Conservation (phyloP, 2,329 filamentous ascomycete species). For the Camptophora hylomeconis region DNA sequence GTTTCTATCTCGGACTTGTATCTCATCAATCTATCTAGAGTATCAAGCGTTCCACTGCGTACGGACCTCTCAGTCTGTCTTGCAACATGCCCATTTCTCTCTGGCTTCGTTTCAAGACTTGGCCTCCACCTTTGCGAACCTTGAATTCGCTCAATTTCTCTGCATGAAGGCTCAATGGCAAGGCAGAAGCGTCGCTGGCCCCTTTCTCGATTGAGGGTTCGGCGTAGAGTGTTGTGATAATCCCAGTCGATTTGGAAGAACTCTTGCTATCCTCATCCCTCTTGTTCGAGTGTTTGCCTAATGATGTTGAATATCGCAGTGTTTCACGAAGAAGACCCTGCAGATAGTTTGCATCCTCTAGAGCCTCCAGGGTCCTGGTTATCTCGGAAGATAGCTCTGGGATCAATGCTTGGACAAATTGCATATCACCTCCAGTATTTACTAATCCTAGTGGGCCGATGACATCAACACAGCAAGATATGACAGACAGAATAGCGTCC, state of each 20-base stretch:
- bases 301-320: constrained; percentile 26
- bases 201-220: constrained; percentile 10
- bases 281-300: constrained; percentile 9
- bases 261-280: constrained; percentile 2
- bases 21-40: constrained; percentile 13
- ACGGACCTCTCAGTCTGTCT: constrained; percentile 67
- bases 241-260: constrained; percentile 9
- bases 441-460: constrained; percentile 32
- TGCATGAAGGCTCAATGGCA: constrained; percentile 52
- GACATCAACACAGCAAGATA: constrained; percentile 34
- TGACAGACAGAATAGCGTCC: constrained; percentile 25
- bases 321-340: constrained; percentile 35
- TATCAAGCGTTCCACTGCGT: constrained; percentile 58
- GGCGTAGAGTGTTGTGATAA: constrained; percentile 15
- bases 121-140: constrained; percentile 51
- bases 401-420: constrained; percentile 26
- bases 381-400: constrained; percentile 36
- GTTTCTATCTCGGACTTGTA: too few relatives aligned
- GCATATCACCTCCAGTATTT: constrained; percentile 24
- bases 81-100: constrained; percentile 66
- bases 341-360: constrained; percentile 35
- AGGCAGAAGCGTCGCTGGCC: constrained; percentile 4
- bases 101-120: constrained; percentile 53
- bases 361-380: constrained; percentile 32
- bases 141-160: constrained; percentile 33